Evolutionary conservation across 345 rosid genomes (phyloP).

Genomic region (Conringia planisiliqua): DNA sequence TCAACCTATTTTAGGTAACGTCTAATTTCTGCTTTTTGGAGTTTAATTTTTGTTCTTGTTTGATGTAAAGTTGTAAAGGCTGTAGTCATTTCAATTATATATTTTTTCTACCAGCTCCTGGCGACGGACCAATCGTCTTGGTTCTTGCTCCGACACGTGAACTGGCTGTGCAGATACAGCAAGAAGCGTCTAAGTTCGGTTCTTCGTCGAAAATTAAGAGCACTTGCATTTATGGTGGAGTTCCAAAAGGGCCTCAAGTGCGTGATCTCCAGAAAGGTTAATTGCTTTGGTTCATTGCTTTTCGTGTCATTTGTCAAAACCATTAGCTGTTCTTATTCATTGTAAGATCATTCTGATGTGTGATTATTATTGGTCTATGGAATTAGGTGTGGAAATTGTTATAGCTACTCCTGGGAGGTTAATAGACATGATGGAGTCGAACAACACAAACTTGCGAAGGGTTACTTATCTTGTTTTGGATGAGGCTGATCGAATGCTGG

Average conservation of each 20-base stretch:
- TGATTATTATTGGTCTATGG: conserved; percentile 5
- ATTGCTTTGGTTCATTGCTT: conserved; percentile 30
- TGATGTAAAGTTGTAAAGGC: not conserved
- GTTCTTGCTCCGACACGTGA: conserved; percentile 99
- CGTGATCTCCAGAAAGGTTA: conserved; percentile 99
- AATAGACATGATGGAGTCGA: conserved; percentile 97
- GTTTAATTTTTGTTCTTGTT: not conserved
- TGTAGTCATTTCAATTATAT: not conserved
- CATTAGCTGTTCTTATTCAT: not conserved
- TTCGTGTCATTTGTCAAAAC: not conserved
- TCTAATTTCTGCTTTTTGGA: not conserved
- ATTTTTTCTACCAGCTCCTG: conserved; percentile 51
- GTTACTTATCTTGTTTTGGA: conserved; percentile 97
- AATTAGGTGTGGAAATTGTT: conserved; percentile 87
- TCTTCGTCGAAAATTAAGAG: conserved; percentile 89
- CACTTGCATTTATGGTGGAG: conserved; percentile 98
- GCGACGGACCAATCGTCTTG: conserved; percentile 97
- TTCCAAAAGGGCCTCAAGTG: conserved; percentile 99
- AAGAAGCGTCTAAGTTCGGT: conserved; percentile 94
- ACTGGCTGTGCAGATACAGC: conserved; percentile 99
- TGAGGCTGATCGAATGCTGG: conserved; percentile 99
- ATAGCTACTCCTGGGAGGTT: conserved; percentile 99
- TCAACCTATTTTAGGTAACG: conserved; percentile 83
- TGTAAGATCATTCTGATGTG: not conserved
- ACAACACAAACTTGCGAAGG: conserved; percentile 87